Percentiles rank a stretch among this genome's conserved stretches.
Evolutionary conservation across 352 stramenopile genomes (phyloP).

Genomic region (Globisporangium solare): DNA sequence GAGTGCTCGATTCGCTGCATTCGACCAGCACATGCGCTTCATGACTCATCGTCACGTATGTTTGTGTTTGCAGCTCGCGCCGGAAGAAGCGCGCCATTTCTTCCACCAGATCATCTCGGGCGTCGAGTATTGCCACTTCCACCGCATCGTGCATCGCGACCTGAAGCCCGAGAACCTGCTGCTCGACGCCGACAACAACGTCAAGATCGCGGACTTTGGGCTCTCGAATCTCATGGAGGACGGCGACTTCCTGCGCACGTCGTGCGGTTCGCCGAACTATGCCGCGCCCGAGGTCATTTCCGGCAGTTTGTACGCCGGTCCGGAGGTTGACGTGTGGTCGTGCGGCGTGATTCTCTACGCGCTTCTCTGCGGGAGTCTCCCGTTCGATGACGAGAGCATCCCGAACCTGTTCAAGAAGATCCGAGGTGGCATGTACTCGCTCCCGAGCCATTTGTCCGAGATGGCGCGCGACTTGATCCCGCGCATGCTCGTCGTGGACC

Average conservation of each 20-base stretch:
- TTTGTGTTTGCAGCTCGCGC: constrained; percentile 70
- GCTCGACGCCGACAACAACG: constrained; percentile 97
- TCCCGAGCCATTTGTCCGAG: constrained; percentile 96
- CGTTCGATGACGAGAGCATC: constrained; percentile 99
- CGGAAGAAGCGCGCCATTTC: constrained; percentile 98
- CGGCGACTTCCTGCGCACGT: constrained; percentile 98
- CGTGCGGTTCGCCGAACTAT: constrained; percentile 98
- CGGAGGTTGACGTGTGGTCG: constrained; percentile 99
- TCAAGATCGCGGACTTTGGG: constrained; percentile 99
- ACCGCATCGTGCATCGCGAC: constrained; percentile 98
- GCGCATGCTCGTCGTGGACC: constrained; percentile 98
- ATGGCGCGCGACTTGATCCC: constrained; percentile 96
- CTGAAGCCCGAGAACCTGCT: constrained; percentile 98
- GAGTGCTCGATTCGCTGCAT: constrained; percentile 16
- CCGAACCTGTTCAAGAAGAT: constrained; percentile 99
- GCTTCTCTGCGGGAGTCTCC: constrained; percentile 96
- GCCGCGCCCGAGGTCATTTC: constrained; percentile 99
- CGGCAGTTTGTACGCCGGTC: constrained; percentile 96
- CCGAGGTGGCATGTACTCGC: constrained; percentile 95
- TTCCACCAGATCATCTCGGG: constrained; percentile 98
- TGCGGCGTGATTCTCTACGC: constrained; percentile 99
- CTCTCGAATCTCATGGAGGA: constrained; percentile 99
- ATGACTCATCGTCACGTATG: constrained; percentile 11
- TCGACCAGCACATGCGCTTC: not conserved
- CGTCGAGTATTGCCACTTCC: constrained; percentile 99